Evolutionary conservation across 1,139 yeast genomes (phyloP).

Genomic region (Debaryomyces nepalensis): DNA sequence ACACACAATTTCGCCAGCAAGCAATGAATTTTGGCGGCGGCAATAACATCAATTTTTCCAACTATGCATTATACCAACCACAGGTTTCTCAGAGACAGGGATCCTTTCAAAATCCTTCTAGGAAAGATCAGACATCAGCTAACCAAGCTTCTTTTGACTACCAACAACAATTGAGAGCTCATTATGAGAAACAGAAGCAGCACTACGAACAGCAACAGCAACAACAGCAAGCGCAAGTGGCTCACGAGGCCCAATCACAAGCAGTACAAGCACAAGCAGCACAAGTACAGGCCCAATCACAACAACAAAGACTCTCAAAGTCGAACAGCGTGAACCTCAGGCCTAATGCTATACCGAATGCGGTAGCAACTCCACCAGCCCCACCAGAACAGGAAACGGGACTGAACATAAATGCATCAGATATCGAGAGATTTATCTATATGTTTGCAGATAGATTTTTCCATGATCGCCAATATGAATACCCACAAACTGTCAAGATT

Average conservation of each 20-base stretch:
- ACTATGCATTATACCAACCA: conserved; percentile 22
- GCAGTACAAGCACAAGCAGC: conserved; percentile 20
- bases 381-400: conserved; percentile 15
- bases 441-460: conserved; percentile 55
- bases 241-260: conserved; percentile 15
- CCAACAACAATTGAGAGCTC: conserved; percentile 33
- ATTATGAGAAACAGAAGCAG: conserved; percentile 33
- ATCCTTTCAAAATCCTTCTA: conserved; percentile 9
- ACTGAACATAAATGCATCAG: conserved; percentile 38
- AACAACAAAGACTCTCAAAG: conserved; percentile 15
- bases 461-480: conserved; percentile 47
- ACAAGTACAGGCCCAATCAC: conserved; percentile 18
- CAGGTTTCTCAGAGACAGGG: conserved; percentile 12
- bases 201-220: conserved; percentile 20
- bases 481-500: conserved; percentile 52
- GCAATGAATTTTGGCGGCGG: conserved; percentile 32
- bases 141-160: conserved; percentile 26
- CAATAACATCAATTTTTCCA: conserved; percentile 21
- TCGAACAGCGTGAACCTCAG: conserved; percentile 9
- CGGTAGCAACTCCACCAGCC: conserved; percentile 18
- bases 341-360: conserved; percentile 17
- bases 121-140: conserved; percentile 7
- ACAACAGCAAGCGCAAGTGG: conserved; percentile 17
- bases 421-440: conserved; percentile 53
- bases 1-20: conserved; percentile 31